phyloP scores from a whole-genome alignment of 208 protist genomes.

The Wallacemonas sp. region DNA sequence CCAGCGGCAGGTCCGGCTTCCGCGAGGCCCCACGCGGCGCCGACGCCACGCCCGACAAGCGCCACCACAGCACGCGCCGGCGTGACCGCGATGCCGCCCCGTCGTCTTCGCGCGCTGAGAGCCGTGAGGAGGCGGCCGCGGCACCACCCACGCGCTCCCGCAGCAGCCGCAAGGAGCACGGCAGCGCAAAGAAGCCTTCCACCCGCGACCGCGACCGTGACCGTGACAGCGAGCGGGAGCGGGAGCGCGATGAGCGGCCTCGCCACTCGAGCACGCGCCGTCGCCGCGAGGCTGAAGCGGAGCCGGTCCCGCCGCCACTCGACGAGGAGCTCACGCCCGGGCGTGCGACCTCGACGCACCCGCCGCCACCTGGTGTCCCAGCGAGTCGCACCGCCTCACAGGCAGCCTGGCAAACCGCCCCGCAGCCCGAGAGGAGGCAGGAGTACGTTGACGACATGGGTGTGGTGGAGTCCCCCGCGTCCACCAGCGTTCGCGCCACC shows the following conservation, averaged over 20 bases:
- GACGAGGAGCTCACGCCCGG: background rate
- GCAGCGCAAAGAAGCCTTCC: conserved; percentile 8
- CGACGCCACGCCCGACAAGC: background rate
- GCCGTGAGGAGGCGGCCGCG: background rate
- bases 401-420: conserved; percentile 2
- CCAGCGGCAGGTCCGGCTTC: background rate
- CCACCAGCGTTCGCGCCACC: too few relatives aligned
- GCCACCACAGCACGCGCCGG: conserved; percentile 4
- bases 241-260: background rate
- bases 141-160: background rate
- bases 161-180: background rate
- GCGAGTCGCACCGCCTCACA: conserved; percentile 7
- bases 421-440: background rate
- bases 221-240: too few relatives aligned
- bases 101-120: background rate
- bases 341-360: conserved; percentile 6
- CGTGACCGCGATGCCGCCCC: background rate
- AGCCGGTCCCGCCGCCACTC: background rate
- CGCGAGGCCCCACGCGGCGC: background rate
- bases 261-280: conserved; percentile 7
- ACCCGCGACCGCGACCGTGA: background rate
- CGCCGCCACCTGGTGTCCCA: conserved; percentile 5
- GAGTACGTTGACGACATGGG: too few relatives aligned
- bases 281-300: background rate
- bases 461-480: too few relatives aligned